phyloP scores from a whole-genome alignment of 495 filamentous ascomycete species.

The Annulohypoxylon nitens region DNA sequence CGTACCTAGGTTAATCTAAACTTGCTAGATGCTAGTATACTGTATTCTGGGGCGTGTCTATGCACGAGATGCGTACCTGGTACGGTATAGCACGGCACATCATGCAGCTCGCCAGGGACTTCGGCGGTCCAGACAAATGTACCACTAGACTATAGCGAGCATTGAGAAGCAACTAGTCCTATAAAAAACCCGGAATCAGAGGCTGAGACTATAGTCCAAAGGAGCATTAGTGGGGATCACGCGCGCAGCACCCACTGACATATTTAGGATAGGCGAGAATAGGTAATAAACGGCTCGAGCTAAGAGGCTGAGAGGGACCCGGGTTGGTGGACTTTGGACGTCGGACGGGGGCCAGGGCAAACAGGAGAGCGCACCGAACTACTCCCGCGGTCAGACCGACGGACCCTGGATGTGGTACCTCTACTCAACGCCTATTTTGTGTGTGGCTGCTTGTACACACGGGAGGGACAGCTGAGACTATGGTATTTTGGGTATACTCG shows the following conservation, averaged over 20 bases:
- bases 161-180: neutral
- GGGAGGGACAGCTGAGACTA: neutral
- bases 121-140: neutral
- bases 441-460: neutral
- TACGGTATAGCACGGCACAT: neutral
- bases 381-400: slow-evolving; percentile 16
- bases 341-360: neutral
- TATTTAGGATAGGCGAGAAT: neutral
- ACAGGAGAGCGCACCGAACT: neutral
- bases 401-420: neutral
- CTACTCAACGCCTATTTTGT: neutral
- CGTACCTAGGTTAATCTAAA: neutral
- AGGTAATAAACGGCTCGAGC: neutral
- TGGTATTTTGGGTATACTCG: neutral
- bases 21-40: neutral
- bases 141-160: neutral
- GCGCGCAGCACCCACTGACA: neutral
- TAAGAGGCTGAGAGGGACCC: slow-evolving; percentile 3
- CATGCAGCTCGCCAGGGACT: neutral
- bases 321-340: neutral
- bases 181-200: neutral
- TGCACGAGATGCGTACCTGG: neutral
- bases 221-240: neutral
- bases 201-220: neutral
- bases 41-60: neutral